Evolutionary conservation across 345 rosid species (phyloP).

Genomic region (Euphorbia tirucalli): DNA sequence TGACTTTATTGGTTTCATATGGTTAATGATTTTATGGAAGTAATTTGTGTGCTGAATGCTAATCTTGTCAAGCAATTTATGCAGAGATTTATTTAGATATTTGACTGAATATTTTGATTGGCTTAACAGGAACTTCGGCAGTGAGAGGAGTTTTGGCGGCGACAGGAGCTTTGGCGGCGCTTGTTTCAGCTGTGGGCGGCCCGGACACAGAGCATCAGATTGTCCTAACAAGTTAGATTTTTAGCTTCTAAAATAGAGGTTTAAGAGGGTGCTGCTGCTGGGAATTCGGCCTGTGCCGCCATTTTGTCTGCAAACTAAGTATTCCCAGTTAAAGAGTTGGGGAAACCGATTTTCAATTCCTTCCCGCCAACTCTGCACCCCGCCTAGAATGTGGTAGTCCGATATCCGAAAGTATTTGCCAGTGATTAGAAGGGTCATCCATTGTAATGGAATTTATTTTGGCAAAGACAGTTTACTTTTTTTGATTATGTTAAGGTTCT

Average conservation of each 20-base stretch:
- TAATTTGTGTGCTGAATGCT: neutral
- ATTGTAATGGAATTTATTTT: neutral
- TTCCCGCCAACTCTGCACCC: neutral
- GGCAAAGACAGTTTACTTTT: too few species aligned
- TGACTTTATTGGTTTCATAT: neutral
- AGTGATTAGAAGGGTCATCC: neutral
- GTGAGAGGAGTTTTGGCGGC: constrained; percentile 19
- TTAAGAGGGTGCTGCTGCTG: neutral
- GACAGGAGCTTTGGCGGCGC: constrained; percentile 75
- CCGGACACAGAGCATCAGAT: constrained; percentile 88
- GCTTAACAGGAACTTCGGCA: constrained; percentile 62
- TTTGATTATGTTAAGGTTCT: constrained; percentile 1
- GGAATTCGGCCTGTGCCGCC: constrained; percentile 3
- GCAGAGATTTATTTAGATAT: too few species aligned
- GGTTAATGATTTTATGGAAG: neutral
- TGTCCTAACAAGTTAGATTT: constrained; percentile 59
- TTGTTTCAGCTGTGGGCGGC: constrained; percentile 71
- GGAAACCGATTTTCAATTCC: constrained; percentile 2
- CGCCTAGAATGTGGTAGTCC: neutral
- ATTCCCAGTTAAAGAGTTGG: neutral
- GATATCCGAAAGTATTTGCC: neutral
- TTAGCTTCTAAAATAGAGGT: constrained; percentile 20
- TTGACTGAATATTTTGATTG: constrained; percentile 5
- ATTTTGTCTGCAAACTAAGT: constrained; percentile 9
- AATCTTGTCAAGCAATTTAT: too few species aligned